phyloP scores from a whole-genome alignment of 2,329 filamentous ascomycete species.

The Monilinia fructigena region DNA sequence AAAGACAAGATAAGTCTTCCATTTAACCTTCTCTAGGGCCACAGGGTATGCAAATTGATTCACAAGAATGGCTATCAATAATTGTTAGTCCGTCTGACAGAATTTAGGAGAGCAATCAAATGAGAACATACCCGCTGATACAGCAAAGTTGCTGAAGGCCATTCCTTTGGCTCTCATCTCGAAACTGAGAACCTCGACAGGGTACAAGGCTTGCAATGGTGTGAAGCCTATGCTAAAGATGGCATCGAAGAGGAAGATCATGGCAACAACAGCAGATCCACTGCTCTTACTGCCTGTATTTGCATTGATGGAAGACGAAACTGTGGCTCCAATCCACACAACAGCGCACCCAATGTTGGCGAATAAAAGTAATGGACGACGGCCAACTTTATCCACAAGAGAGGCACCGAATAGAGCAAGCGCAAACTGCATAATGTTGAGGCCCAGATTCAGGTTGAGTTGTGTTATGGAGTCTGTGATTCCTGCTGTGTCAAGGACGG shows the following conservation, averaged over 20 bases:
- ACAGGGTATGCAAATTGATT: slow-evolving; percentile 49
- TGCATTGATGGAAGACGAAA: slow-evolving; percentile 28
- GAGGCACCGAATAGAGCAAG: slow-evolving; percentile 53
- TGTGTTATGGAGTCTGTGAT: slow-evolving; percentile 48
- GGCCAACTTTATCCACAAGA: slow-evolving; percentile 56
- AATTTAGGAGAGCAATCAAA: neutral
- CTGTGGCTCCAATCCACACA: slow-evolving; percentile 51
- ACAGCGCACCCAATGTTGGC: slow-evolving; percentile 49
- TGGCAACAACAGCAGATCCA: slow-evolving; percentile 49
- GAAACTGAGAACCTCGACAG: slow-evolving; percentile 52
- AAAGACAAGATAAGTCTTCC: slow-evolving; percentile 55
- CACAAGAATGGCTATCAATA: slow-evolving; percentile 41
- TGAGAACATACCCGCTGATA: slow-evolving; percentile 42
- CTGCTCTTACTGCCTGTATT: slow-evolving; percentile 37
- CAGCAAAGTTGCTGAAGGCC: slow-evolving; percentile 49
- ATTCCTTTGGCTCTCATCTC: slow-evolving; percentile 56
- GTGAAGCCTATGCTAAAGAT: slow-evolving; percentile 50
- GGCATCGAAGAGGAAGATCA: slow-evolving; percentile 55
- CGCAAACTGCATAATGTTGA: slow-evolving; percentile 53
- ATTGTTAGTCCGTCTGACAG: neutral
- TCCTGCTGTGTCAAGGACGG: slow-evolving; percentile 52
- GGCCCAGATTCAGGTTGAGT: slow-evolving; percentile 53
- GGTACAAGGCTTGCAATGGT: slow-evolving; percentile 49
- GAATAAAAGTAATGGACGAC: slow-evolving; percentile 53
- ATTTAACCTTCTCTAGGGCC: slow-evolving; percentile 49